Conservation (phyloP, 768 basidiomycete genomes). For the Galerina sulciceps region DNA sequence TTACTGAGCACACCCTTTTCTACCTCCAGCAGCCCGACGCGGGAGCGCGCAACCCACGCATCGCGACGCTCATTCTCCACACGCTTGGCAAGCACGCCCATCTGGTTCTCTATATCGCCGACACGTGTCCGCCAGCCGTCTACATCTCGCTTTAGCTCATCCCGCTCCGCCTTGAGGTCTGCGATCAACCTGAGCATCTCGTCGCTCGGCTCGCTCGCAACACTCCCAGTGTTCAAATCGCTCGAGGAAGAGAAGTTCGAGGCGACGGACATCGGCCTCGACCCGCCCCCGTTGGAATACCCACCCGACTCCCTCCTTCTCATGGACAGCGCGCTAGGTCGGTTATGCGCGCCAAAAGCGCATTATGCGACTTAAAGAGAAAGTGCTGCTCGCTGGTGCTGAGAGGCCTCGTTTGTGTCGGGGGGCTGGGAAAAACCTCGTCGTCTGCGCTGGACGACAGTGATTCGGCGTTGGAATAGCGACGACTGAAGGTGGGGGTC, state of each 20-base stretch:
- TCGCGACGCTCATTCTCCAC: conserved; percentile 83
- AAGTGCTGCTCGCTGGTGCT: conserved; percentile 82
- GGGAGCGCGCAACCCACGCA: conserved; percentile 83
- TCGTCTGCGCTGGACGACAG: conserved; percentile 38
- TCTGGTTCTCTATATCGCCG: conserved; percentile 73
- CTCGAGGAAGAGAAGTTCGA: conserved; percentile 43
- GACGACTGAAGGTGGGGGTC: conserved; percentile 58
- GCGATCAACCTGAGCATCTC: conserved; percentile 79
- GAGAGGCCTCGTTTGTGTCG: conserved; percentile 53
- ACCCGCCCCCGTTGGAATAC: conserved; percentile 39
- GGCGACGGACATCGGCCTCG: conserved; percentile 54
- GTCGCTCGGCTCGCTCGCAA: conserved; percentile 59
- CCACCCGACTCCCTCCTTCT: conserved; percentile 39
- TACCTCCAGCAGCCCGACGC: conserved; percentile 63
- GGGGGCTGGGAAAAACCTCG: conserved; percentile 44
- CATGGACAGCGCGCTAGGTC: conserved; percentile 69
- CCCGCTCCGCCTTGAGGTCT: conserved; percentile 86
- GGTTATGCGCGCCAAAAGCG: conserved; percentile 80
- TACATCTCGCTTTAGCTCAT: conserved; percentile 86
- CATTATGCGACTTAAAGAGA: conserved; percentile 83
- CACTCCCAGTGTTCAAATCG: conserved; percentile 20
- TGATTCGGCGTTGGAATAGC: conserved; percentile 33
- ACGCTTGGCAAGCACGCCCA: conserved; percentile 64
- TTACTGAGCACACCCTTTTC: conserved; percentile 66
- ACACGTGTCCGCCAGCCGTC: conserved; percentile 86